Percentiles rank a stretch among this genome's conserved stretches.
These are phyloP conservation scores for Cantharellus cinnabarinus DNA, from an alignment of 768 basidiomycete species.

Conservation along the genomic window DNA sequence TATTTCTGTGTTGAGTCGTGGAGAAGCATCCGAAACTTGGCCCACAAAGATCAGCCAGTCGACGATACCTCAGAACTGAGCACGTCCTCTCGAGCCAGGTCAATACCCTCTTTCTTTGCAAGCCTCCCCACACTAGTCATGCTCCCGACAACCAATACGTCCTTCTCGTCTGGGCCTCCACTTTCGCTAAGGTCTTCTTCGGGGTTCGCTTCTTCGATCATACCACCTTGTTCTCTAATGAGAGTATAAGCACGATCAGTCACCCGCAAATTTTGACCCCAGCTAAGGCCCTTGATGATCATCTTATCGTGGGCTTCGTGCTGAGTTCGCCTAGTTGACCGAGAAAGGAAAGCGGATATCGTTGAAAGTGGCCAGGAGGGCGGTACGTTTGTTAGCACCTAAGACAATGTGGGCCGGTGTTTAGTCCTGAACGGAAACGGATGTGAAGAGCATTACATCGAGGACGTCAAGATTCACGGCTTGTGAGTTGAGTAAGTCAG, in stretches of 20 bases:
- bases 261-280: conserved; percentile 61
- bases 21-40: too few species aligned
- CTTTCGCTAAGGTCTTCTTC: conserved; percentile 13
- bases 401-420: background rate
- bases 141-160: too few species aligned
- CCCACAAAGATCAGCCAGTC: too few species aligned
- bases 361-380: conserved; percentile 51
- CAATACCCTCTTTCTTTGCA: too few species aligned
- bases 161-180: too few species aligned
- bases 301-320: conserved; percentile 50
- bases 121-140: too few species aligned
- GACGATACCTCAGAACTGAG: too few species aligned
- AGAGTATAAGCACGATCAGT: conserved; percentile 37
- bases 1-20: too few species aligned
- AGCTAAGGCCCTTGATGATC: conserved; percentile 58
- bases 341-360: conserved; percentile 56
- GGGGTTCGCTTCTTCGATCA: conserved; percentile 36
- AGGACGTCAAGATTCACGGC: conserved; percentile 54
- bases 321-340: conserved; percentile 55
- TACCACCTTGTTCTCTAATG: conserved; percentile 40
- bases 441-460: conserved; percentile 31
- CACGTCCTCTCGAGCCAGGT: too few species aligned
- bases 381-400: conserved; percentile 52
- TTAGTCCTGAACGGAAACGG: background rate
- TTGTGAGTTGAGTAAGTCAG: conserved; percentile 58